These are phyloP conservation scores for Solanum appendiculatum DNA, from an alignment of 257 asterid genomes.

Conservation along the genomic window DNA sequence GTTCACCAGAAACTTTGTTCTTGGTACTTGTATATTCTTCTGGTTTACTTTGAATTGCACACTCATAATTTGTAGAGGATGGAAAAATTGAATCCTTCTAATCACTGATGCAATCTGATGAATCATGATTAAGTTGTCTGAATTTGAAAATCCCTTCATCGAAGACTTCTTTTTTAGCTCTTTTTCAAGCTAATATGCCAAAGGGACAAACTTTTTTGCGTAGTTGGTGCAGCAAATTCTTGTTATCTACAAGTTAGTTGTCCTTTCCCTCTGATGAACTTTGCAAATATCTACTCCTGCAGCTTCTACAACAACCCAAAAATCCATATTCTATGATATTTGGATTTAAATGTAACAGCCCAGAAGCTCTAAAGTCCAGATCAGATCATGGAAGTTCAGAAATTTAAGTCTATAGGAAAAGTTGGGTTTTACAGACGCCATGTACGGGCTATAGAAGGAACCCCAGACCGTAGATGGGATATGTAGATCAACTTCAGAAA, in stretches of 20 bases:
- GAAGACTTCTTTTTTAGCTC: conserved; percentile 1
- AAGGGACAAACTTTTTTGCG: conserved; percentile 53
- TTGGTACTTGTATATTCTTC: background rate
- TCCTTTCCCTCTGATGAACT: conserved; percentile 31
- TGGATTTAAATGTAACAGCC: too few relatives aligned
- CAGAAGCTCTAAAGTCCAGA: too few relatives aligned
- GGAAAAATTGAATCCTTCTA: background rate
- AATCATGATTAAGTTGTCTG: background rate
- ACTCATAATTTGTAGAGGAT: background rate
- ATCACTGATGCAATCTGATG: background rate
- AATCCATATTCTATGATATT: conserved; percentile 29
- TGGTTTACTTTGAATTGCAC: conserved; percentile 6
- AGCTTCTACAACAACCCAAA: conserved; percentile 72
- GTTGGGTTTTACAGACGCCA: too few relatives aligned
- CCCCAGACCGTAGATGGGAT: too few relatives aligned
- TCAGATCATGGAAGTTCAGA: too few relatives aligned
- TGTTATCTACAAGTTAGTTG: conserved; percentile 19
- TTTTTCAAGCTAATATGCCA: conserved; percentile 28
- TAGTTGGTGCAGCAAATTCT: conserved; percentile 45
- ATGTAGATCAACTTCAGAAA: too few relatives aligned
- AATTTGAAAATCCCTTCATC: background rate
- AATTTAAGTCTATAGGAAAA: too few relatives aligned
- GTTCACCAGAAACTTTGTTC: background rate
- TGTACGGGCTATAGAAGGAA: too few relatives aligned
- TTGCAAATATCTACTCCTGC: conserved; percentile 63